Percentiles rank a stretch among this genome's conserved stretches.
These are phyloP conservation scores for Capsicum rhomboideum DNA, from an alignment of 257 asterid genomes.

Conservation along the genomic window DNA sequence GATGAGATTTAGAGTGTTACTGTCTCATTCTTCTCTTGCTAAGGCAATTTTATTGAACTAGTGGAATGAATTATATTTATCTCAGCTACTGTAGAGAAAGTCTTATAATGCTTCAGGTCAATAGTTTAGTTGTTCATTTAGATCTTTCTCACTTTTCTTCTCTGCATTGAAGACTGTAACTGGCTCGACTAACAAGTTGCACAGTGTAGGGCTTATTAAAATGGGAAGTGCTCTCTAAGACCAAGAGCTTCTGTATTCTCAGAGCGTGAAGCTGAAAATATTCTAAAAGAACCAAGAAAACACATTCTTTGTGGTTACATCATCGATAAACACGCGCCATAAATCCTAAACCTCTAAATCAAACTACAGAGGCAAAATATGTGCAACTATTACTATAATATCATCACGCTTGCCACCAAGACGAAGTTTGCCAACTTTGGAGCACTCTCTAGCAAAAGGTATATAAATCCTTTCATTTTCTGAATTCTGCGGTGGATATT, in stretches of 20 bases:
- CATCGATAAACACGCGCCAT: background rate
- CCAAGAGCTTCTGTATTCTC: too few relatives aligned
- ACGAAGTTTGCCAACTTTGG: background rate
- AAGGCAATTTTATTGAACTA: background rate
- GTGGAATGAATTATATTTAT: background rate
- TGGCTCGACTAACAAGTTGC: too few relatives aligned
- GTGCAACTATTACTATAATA: slow-evolving; percentile 29
- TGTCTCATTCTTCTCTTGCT: background rate
- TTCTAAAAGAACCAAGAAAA: too few relatives aligned
- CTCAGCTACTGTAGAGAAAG: background rate
- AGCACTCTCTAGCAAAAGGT: slow-evolving; percentile 16
- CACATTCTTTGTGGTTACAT: background rate
- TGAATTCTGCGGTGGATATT: background rate
- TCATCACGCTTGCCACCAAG: slow-evolving; percentile 35
- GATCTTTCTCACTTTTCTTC: background rate
- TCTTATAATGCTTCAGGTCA: background rate
- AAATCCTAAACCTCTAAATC: background rate
- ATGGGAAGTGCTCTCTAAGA: too few relatives aligned
- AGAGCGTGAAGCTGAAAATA: too few relatives aligned
- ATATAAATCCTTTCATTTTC: background rate
- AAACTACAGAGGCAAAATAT: background rate
- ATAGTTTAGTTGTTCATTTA: background rate
- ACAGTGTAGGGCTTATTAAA: too few relatives aligned
- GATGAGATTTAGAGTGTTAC: background rate
- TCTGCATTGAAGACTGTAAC: too few relatives aligned